Conservation (phyloP, 768 basidiomycete genomes). For the Amanita exitialis region DNA sequence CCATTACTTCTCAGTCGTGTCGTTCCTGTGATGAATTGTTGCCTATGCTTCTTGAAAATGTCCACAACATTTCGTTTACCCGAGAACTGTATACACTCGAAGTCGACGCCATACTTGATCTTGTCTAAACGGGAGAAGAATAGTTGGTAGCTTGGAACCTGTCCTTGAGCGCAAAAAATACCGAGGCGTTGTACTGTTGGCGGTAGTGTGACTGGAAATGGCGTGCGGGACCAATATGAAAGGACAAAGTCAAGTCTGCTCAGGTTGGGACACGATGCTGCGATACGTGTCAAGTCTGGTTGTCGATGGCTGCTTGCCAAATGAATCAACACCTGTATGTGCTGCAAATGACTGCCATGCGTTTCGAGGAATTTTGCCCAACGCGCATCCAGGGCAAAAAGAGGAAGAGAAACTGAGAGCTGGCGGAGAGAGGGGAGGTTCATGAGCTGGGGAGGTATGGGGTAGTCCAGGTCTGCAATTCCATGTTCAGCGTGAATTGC, state of each 20-base stretch:
- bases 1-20: neutral
- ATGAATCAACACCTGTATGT: neutral
- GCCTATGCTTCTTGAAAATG: slow-evolving; percentile 2
- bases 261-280: neutral
- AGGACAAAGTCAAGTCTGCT: neutral
- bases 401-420: neutral
- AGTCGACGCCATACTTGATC: neutral
- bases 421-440: slow-evolving; percentile 3
- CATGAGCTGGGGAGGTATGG: slow-evolving; percentile 4
- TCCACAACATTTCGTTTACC: slow-evolving; percentile 3
- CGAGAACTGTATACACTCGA: slow-evolving; percentile 1
- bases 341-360: neutral
- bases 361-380: slow-evolving; percentile 3
- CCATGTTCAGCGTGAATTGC: neutral
- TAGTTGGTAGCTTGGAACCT: neutral
- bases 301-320: neutral
- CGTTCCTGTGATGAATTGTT: slow-evolving; percentile 1
- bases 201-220: slow-evolving; percentile 1
- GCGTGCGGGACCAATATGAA: slow-evolving; percentile 3
- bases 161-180: slow-evolving; percentile 2
- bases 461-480: neutral
- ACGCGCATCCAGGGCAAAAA: neutral
- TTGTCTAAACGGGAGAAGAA: slow-evolving; percentile 4
- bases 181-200: slow-evolving; percentile 1
- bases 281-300: neutral